Base-by-base conservation (phyloP, 2,329 filamentous ascomycete species). In the Phialophora macrospora region DNA sequence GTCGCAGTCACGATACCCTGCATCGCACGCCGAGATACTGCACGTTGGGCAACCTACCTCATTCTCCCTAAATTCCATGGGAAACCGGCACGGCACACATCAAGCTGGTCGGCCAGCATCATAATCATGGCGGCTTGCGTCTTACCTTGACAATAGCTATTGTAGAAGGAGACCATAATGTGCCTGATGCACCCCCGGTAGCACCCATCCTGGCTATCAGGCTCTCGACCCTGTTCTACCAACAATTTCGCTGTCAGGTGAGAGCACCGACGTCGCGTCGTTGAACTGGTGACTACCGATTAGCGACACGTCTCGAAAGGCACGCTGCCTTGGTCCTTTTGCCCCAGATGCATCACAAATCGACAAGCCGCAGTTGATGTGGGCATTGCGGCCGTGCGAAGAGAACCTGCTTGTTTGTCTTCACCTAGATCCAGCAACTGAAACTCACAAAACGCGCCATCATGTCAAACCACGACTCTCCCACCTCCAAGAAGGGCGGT, bases 401-500 rank as follows among this genome's bases (percentile, higher is more conserved):
- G 44, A 52, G 30, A 9, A 34, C 20, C n/a, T 30, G 24, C 26
- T 28, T 48, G 46, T 60, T 60, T 28, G 48, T 60, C 56, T 52
- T 44, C 48, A 59, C 41, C 20, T 60, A 24, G 58, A 60, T 12
- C 58, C 28, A n/a, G 58, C 58, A 14, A 12, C n/a, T n/a, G 17
- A 52, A 32, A 54, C 22, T 28, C 38, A 41, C 51, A 49, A 57
- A 52, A 7, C 28, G 52, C 59, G 28, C 52, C 56, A 61, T 48
- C 44, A 70, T 70, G 68, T 64, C 66, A 38, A 65, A 14, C 62
- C 34, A 56, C 55, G 63, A 68, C n/a, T 57, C 55, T 41, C 60
- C 55, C 46, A 54, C 64, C 11, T 38, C 67, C 49, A 67, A 61
- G 34, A 77, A 78, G 74, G 77, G 78, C 66, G 74, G 76, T 55